Base-by-base conservation (phyloP, 805 yeast species). In the Tetrapisispora pingtungensis region DNA sequence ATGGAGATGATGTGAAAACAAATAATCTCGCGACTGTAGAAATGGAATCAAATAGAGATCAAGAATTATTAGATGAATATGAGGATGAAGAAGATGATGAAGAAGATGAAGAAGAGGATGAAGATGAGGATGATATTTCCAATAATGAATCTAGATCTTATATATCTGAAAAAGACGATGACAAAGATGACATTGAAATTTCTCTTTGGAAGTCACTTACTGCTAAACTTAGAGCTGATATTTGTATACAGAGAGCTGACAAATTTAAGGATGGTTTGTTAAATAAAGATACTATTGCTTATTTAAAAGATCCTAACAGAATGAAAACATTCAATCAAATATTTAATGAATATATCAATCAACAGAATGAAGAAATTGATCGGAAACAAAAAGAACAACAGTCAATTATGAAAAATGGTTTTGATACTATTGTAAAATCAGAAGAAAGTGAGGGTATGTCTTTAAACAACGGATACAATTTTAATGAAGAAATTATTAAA, bases 161-260 rank as follows among this genome's bases (percentile, higher is more conserved):
- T 40, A 50, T 72, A 47, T 67, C 69, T 22, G 74, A 71, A 17
- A 73, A 73, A 22, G 83, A 78, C 43, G 81, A 77, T 41, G 84
- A 79, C 45, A 66, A 58, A 36, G 75, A 75, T 45, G 95, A 85
- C 56, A 72, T 84, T 31, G 96, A 88, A 54, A 65, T 80, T 38
- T 82, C 82, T 43, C 77, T 85, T 1, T 89, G 97, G 97, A 81
- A 83, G 53, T 75, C 76, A n/a, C 64, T 81, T 33, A 87, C 93
- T 0, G 84, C 95, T 0, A 81, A 81, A 48, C 74, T 83, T 0
- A 68, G 96, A 46, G 86, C 90, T 14, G 80, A 82, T 42, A 74
- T 84, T 48, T 81, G 95, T 56, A 64, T 77, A 22, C 72, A 74
- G 45, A 73, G 97, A 52, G 72, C 84, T 0, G 75, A 72, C 2